phyloP scores from a whole-genome alignment of 108 stramenopile species.

The Pseudonitzschia pungens region DNA sequence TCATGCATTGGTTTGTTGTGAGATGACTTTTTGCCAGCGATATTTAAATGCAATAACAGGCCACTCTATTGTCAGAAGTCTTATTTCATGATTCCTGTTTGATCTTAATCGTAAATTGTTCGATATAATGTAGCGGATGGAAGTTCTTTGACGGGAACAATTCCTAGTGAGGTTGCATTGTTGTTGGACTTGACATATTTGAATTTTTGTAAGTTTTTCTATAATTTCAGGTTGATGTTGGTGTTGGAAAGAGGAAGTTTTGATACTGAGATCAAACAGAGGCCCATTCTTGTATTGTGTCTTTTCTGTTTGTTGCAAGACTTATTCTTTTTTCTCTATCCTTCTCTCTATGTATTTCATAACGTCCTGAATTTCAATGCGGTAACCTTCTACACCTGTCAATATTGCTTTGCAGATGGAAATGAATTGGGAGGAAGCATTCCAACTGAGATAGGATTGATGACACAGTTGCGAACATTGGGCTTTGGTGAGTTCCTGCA shows the following conservation, averaged over 20 bases:
- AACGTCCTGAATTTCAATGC: neutral
- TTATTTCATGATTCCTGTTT: too few species aligned
- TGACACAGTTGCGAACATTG: neutral
- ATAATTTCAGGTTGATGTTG: neutral
- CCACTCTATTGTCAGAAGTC: too few species aligned
- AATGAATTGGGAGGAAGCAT: constrained; percentile 46
- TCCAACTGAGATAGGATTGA: constrained; percentile 43
- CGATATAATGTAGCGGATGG: too few species aligned
- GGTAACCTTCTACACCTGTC: too few species aligned
- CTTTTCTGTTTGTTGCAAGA: neutral
- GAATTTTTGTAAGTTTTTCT: constrained; percentile 1
- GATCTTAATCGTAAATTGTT: too few species aligned
- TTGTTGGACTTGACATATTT: constrained; percentile 30
- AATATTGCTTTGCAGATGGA: constrained; percentile 9
- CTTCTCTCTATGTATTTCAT: too few species aligned
- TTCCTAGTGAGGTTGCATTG: constrained; percentile 39
- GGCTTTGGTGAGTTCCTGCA: neutral
- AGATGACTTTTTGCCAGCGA: too few species aligned
- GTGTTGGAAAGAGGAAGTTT: too few species aligned
- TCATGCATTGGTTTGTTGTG: too few species aligned
- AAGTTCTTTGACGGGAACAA: constrained; percentile 19
- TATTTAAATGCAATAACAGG: too few species aligned
- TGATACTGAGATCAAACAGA: too few species aligned
- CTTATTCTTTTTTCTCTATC: too few species aligned
- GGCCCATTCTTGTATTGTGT: neutral